Evolutionary conservation across 2,329 filamentous ascomycete species (phyloP), one percentile per base, ranked within the genome.

Genomic region (Pezicula radicicola): DNA sequence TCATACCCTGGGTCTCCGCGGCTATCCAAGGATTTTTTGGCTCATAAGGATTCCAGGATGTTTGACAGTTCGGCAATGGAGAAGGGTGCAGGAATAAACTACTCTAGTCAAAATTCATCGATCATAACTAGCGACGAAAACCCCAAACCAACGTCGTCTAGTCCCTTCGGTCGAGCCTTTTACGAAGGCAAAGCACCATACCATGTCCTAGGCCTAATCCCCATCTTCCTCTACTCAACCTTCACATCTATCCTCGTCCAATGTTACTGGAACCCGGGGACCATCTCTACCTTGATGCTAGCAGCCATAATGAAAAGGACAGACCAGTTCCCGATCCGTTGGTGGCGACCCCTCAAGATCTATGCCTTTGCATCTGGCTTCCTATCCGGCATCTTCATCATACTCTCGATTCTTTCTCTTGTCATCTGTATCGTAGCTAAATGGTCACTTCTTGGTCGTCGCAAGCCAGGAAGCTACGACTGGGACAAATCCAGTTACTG

Each of bases 401-500:
- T 68, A 0, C 73, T 78, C 54, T 68, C 73, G 1, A 37, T 77
- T 2, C 30, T 78, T 1, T 74, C 77, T 2, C 57, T 79, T 1
- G 57, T 59, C 2, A 55, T 76, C 28, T 68, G 77, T 37, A 71
- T 82, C 50, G 66, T 56, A 3, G 65, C 73, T 8, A 82, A 83
- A 60, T 82, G 79, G 79, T 51, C 67, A 2, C 63, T 82, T 2
- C 67, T 82, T 21, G 79, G 79, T 15, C 73, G 73, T 18, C 70
- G 79, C 37, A 65, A 66, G 54, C 74, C 75, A 3, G 80, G 80
- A 13, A 76, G 76, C 54, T 80, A 80, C 57, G 76, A 81, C 63
- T 83, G 79, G 79, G 80, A 83, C 60, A 75, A 75, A 62, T 75
- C 69, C 18, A 69, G 72, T 15, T 83, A 82, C 65, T 81, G 78